Evolutionary conservation across 805 yeast genomes (phyloP), one percentile per base, ranked within the genome.

Genomic region (Maudiozyma barnettii): DNA sequence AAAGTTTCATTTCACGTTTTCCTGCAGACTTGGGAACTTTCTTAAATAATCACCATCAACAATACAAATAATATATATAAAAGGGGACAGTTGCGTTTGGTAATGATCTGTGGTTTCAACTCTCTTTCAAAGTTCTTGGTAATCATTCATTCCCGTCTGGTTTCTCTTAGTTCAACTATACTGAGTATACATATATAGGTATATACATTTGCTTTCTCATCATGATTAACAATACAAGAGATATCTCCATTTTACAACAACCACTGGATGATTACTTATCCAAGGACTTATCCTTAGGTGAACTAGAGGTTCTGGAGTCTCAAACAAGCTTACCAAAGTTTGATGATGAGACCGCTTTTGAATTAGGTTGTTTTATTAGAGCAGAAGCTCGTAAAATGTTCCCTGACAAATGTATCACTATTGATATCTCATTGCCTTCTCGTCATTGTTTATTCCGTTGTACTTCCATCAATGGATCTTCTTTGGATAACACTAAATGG

Each of bases 401-500:
- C 43, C 65, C 67, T 14, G 60, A 60, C 1, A 65, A 62, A 42
- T 57, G 74, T 0, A 65, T 76, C 21, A 73, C 73, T 10, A 72
- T 78, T 48, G 78, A 78, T 48, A 69, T 78, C 50, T 59, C 77
- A 13, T 60, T 73, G 6, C 52, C 71, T 4, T 61, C 66, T 21
- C 79, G 78, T 4, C 77, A 73, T 39, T 66, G 67, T 14, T 55
- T 77, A 31, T 78, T 75, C 66, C 77, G 76, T 49, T 43, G 58
- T 10, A 54, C 63, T 6, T 63, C 70, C 16, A 62, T 57, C 13
- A 52, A 60, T 10, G 75, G 73, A 1, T 60, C 74, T 12, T 54
- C 65, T 10, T 60, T 65, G n/a, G 82, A 77, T 52, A 78, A 78
- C 49, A 82, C 77, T 49, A 54, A 58, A 30, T 78, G 82, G 81